Evolutionary conservation across 345 rosid species (phyloP).

Genomic region (Linum tenue): DNA sequence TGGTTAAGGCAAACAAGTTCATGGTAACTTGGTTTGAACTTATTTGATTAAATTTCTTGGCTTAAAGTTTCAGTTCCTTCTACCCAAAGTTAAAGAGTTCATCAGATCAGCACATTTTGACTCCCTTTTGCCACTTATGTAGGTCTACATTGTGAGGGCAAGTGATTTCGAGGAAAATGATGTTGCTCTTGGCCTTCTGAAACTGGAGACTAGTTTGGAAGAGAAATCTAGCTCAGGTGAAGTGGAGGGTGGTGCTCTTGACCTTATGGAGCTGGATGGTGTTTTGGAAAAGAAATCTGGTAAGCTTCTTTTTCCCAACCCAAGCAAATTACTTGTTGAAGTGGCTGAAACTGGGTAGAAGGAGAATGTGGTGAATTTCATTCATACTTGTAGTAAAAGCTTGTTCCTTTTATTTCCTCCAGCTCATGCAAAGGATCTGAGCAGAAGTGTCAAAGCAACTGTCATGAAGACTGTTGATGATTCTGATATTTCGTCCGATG

Average conservation of each 20-base stretch:
- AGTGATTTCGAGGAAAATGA: conserved; percentile 7
- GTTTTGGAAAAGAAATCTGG: conserved; percentile 6
- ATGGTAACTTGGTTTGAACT: conserved; percentile 12
- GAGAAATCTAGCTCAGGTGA: too few species aligned
- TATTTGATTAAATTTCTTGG: too few species aligned
- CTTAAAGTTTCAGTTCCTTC: neutral
- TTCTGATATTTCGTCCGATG: too few species aligned
- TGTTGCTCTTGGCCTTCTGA: conserved; percentile 18
- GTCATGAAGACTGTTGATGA: too few species aligned
- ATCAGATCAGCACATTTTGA: too few species aligned
- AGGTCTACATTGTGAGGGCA: conserved; percentile 14
- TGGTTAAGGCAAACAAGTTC: conserved; percentile 17
- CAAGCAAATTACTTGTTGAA: neutral
- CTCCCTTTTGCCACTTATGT: neutral
- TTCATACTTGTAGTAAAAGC: too few species aligned
- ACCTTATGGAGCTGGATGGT: neutral
- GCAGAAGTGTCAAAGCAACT: neutral
- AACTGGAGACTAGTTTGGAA: neutral
- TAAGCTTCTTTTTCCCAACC: conserved; percentile 9
- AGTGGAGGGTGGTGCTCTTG: neutral
- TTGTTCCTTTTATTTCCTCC: neutral
- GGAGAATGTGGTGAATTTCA: too few species aligned
- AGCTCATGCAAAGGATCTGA: conserved; percentile 12
- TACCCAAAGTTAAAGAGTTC: too few species aligned
- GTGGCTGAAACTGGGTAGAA: neutral